phyloP scores from a whole-genome alignment of 2,329 filamentous ascomycete species.

The Gnomoniopsis smithogilvyi region DNA sequence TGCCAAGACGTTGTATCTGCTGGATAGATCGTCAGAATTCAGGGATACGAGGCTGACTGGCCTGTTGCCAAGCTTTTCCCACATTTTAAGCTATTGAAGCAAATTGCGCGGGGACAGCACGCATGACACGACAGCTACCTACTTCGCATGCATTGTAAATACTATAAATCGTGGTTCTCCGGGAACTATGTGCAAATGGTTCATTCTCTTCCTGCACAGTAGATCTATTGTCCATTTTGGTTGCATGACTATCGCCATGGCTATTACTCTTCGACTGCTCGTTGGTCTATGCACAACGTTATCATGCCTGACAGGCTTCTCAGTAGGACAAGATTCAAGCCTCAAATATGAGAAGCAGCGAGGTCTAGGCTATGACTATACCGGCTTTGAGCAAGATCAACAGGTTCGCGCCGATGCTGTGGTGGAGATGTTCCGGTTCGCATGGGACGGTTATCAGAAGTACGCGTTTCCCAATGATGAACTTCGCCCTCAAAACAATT shows the following conservation, averaged over 20 bases:
- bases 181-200: background rate
- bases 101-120: too few species aligned
- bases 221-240: background rate
- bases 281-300: background rate
- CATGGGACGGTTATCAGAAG: conserved; percentile 4
- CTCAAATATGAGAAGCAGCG: background rate
- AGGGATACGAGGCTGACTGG: too few species aligned
- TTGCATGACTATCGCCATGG: background rate
- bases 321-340: background rate
- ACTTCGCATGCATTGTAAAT: too few species aligned
- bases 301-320: background rate
- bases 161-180: too few species aligned
- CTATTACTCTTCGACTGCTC: background rate
- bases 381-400: background rate
- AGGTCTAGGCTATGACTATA: background rate
- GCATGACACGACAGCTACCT: too few species aligned
- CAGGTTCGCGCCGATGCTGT: background rate
- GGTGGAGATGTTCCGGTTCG: conserved; percentile 3
- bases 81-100: too few species aligned
- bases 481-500: background rate
- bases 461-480: conserved; percentile 6
- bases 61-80: too few species aligned
- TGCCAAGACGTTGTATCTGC: too few species aligned
- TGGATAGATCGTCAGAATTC: too few species aligned
- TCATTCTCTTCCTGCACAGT: background rate